Base-by-base conservation (phyloP, 257 asterid genomes). In the Nicotiana tabacum region DNA sequence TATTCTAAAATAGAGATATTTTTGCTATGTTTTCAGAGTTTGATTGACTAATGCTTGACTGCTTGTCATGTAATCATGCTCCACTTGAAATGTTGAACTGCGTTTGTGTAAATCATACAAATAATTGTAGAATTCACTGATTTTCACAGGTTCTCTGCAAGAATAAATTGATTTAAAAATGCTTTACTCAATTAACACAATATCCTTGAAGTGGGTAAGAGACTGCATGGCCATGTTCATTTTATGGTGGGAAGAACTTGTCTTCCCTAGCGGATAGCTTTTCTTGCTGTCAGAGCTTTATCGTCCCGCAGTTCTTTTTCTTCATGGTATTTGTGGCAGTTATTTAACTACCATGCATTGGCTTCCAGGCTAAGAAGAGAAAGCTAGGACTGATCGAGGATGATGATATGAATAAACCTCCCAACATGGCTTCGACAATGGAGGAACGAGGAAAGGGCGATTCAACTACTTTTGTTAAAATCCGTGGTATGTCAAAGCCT, bases 381-480 rank as follows among this genome's bases (percentile, higher is more conserved):
- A 93, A 96, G 88, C 82, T 94, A 85, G 98, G 97, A n/a, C 51
- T 92, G 48, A 81, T 92, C 60, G 97, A 94, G 16, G 95, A 90
- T 65, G 94, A 89, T 67, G 92, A 93, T 18, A 29, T n/a, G 46
- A 64, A 85, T 11, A 43, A 60, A 33, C 81, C 68, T 66, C 65
- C 85, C 2, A 85, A 84, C 56, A 65, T 35, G 78, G 84, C 66
- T 61, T 74, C 85, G 24, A 82, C 84, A 86, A 90, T 84, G 64
- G 94, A 87, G 35, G 91, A 65, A 51, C 57, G 29, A 77, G 74
- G 65, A 27, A 48, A 81, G 65, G 91, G 88, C 2, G 85, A 78
- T 58, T 87, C 88, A 62, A 74, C 85, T 46, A 35, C 64, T 29
- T 62, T 77, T 37, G 80, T 88, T 37, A 91, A 87, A 88, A 89